Evolutionary conservation across 2,329 filamentous ascomycete species (phyloP), one percentile per base, ranked within the genome.

Genomic region (Rhytidhysteron rufulum): DNA sequence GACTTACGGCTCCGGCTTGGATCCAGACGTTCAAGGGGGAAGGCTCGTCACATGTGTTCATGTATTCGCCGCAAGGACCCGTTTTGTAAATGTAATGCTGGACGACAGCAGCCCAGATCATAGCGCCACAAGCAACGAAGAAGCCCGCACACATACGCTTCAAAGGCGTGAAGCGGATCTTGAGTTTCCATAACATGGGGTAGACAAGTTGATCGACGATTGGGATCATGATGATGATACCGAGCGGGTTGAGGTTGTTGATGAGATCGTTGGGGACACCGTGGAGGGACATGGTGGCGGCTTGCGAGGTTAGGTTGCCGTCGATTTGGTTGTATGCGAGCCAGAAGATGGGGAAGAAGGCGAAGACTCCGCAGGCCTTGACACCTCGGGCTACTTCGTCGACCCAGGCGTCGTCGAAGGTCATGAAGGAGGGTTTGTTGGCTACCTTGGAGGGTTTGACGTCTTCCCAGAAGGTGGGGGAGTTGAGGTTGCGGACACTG

Each of bases 381-480:
- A 55, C 60, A 45, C 84, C 85, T 65, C 85, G 82, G 38, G 74
- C 74, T 35, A 89, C 80, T 58, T 90, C 84, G 41, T 88, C 85
- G n/a, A 89, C 85, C 84, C 84, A 90, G 45, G 80, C 78, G 50
- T 89, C 86, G 46, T 89, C 85, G 52, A 87, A 89, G 0, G 79
- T 86, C 81, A 87, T 87, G 85, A 85, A 88, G 0, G 48, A 38
- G 0, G 84, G 84, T 41, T 78, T 78, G 47, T 73, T 60, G 1
- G 63, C 62, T 5, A 86, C 69, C 29, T 69, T 69, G 50, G 80
- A 85, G 3, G 84, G 84, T 66, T 84, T 85, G 41, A 78, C 76
- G 2, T 66, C 55, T n/a, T 84, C 74, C 79, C 83, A 87, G 64
- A 84, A 73, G 10, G 68, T 72, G 13, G 71, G n/a, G n/a, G n/a